A percentile compares a stretch with the other conserved stretches of the same genome.
These are phyloP conservation scores for Malassezia nana DNA, from an alignment of 1,284 basidiomycete species.

Conservation along the genomic window DNA sequence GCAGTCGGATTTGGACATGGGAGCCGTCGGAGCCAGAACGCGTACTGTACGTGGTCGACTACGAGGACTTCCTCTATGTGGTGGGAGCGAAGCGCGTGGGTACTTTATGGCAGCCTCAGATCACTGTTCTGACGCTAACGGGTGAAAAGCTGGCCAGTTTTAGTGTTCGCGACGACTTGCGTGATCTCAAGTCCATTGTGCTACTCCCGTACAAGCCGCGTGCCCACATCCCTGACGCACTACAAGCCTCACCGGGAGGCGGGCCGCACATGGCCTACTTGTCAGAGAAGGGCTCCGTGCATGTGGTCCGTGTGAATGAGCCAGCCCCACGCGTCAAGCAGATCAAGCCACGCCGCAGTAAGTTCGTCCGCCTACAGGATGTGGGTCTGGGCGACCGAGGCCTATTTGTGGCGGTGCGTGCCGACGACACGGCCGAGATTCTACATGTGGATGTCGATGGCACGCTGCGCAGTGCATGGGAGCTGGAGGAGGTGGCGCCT, in stretches of 20 bases:
- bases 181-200: slow-evolving; percentile 21
- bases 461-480: slow-evolving; percentile 29
- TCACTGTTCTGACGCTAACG: slow-evolving; percentile 23
- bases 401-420: slow-evolving; percentile 28
- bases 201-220: slow-evolving; percentile 25
- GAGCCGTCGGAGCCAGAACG: slow-evolving; percentile 1
- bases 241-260: slow-evolving; percentile 16
- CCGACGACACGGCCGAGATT: slow-evolving; percentile 30
- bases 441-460: slow-evolving; percentile 27
- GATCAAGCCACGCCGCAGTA: slow-evolving; percentile 15
- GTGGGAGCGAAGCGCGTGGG: slow-evolving; percentile 1
- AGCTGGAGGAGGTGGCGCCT: slow-evolving; percentile 42
- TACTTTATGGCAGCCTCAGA: neutral
- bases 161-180: slow-evolving; percentile 21
- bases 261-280: slow-evolving; percentile 41
- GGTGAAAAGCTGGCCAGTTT: slow-evolving; percentile 25
- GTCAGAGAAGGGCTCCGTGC: slow-evolving; percentile 31
- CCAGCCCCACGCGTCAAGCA: slow-evolving; percentile 16
- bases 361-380: slow-evolving; percentile 23
- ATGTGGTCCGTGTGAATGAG: slow-evolving; percentile 26
- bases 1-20: slow-evolving; percentile 7
- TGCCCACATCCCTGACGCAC: slow-evolving; percentile 19
- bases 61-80: slow-evolving; percentile 25
- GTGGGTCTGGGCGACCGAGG: slow-evolving; percentile 35
- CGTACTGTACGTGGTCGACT: slow-evolving; percentile 20